Evolutionary conservation across 805 yeast species (phyloP).

Genomic region (Wickerhamomyces sydowiorum): DNA sequence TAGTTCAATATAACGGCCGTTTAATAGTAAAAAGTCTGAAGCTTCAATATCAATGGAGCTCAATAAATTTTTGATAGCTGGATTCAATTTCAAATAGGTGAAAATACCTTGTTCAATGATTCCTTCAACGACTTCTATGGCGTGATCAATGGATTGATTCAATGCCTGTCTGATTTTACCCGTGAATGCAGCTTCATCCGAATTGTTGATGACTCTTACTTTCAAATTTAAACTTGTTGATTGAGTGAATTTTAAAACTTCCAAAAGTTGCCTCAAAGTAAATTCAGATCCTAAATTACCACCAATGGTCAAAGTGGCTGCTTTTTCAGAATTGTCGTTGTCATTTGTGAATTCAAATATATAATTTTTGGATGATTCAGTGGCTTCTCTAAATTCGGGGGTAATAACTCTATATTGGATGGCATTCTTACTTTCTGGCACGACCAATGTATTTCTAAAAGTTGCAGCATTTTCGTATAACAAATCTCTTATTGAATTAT

Average conservation of each 20-base stretch:
- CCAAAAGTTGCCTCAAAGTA: constrained; percentile 39
- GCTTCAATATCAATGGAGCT: constrained; percentile 27
- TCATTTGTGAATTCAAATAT: constrained; percentile 16
- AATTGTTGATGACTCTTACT: constrained; percentile 30
- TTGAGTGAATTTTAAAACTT: constrained; percentile 25
- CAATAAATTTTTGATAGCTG: constrained; percentile 17
- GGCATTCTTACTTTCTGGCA: constrained; percentile 39
- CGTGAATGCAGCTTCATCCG: constrained; percentile 11
- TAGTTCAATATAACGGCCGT: constrained; percentile 46
- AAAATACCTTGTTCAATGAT: constrained; percentile 8
- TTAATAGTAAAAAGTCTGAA: constrained; percentile 38
- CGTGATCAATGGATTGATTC: constrained; percentile 9
- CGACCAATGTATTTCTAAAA: constrained; percentile 42
- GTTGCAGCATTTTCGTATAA: constrained; percentile 37
- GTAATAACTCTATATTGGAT: constrained; percentile 24
- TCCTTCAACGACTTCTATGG: constrained; percentile 9
- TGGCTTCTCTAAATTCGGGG: constrained; percentile 7
- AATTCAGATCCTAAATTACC: constrained; percentile 44
- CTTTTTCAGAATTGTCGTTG: constrained; percentile 16
- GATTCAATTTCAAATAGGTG: constrained; percentile 6
- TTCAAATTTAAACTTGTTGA: constrained; percentile 26
- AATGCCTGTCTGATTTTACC: constrained; percentile 14
- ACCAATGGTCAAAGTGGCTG: constrained; percentile 44
- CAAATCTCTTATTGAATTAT: constrained; percentile 27
- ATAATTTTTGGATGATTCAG: constrained; percentile 7